Percentiles rank a stretch among this genome's conserved stretches.
phyloP scores from a whole-genome alignment of 305 asterid species.

The Coffea humblotiana region DNA sequence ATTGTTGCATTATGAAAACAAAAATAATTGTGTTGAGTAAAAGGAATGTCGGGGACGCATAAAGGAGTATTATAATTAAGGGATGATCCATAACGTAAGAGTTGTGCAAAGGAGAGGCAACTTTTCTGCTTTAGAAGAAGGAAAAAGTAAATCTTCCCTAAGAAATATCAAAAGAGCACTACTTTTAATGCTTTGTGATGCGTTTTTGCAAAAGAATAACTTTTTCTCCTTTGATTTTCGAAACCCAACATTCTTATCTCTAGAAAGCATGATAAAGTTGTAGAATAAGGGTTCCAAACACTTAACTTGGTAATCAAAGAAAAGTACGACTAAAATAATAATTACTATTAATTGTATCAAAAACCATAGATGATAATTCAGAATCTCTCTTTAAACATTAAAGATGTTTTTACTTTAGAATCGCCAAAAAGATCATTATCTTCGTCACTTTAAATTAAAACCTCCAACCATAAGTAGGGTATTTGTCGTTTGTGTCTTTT shows the following conservation, averaged over 20 bases:
- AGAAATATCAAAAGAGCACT: constrained; percentile 55
- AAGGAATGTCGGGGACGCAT: constrained; percentile 22
- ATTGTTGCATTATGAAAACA: constrained; percentile 29
- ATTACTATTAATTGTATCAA: neutral
- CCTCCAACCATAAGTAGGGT: constrained; percentile 38
- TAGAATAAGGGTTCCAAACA: constrained; percentile 25
- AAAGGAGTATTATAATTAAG: constrained; percentile 20
- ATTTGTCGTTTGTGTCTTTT: constrained; percentile 43
- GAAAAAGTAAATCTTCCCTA: constrained; percentile 43
- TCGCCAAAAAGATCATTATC: constrained; percentile 48
- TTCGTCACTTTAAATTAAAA: constrained; percentile 39
- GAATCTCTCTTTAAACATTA: constrained; percentile 37
- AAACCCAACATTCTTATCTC: constrained; percentile 66
- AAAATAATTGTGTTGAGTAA: neutral
- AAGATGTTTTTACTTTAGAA: constrained; percentile 40
- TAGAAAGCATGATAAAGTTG: constrained; percentile 50
- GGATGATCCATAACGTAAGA: constrained; percentile 49
- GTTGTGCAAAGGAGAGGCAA: constrained; percentile 52
- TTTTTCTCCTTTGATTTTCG: constrained; percentile 45
- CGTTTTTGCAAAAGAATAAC: constrained; percentile 52
- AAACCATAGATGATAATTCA: constrained; percentile 20
- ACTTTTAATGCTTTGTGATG: constrained; percentile 65
- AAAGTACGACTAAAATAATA: constrained; percentile 9
- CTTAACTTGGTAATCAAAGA: constrained; percentile 19
- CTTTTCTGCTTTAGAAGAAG: constrained; percentile 54